Percentiles rank a stretch among this genome's conserved stretches.
Evolutionary conservation across 2,329 filamentous ascomycete genomes (phyloP).

Genomic region (Cladobotryum protrusum): DNA sequence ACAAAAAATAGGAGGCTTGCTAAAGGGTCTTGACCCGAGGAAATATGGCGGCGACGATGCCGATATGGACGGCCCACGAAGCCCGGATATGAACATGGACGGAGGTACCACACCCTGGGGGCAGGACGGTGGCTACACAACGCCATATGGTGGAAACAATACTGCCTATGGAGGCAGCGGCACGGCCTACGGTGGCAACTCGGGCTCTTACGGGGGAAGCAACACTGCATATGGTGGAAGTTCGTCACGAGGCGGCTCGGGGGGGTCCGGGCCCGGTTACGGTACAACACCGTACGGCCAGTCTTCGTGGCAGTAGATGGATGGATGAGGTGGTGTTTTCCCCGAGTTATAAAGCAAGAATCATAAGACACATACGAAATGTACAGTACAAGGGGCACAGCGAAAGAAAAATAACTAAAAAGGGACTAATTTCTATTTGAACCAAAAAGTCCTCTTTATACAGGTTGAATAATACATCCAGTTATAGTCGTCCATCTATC

Average conservation of each 20-base stretch:
- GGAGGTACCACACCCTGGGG: conserved; percentile 46
- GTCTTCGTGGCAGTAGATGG: conserved; percentile 39
- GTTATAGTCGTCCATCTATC: too few relatives aligned
- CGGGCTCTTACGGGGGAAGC: conserved; percentile 47
- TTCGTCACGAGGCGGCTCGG: conserved; percentile 16
- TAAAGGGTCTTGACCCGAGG: conserved; percentile 48
- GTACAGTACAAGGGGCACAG: conserved; percentile 8
- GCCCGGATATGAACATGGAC: conserved; percentile 57
- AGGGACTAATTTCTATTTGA: not conserved
- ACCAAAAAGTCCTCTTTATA: not conserved
- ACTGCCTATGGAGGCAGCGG: conserved; percentile 61
- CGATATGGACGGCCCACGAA: conserved; percentile 58
- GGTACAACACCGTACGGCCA: conserved; percentile 40
- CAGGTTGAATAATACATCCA: not conserved
- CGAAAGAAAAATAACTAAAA: conserved; percentile 3
- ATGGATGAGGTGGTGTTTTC: conserved; percentile 11
- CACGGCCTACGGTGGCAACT: conserved; percentile 57
- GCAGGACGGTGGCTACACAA: conserved; percentile 61
- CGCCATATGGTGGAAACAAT: conserved; percentile 61
- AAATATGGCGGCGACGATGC: conserved; percentile 50
- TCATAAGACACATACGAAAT: conserved; percentile 8
- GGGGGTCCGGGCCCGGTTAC: conserved; percentile 7
- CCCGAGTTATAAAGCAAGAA: conserved; percentile 1
- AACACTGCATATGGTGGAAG: conserved; percentile 58
- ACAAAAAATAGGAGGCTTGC: conserved; percentile 77